Evolutionary conservation across 176 grass and related monocot species (phyloP), one percentile per base, ranked within the genome.

Genomic region (Saccharum spontaneum): DNA sequence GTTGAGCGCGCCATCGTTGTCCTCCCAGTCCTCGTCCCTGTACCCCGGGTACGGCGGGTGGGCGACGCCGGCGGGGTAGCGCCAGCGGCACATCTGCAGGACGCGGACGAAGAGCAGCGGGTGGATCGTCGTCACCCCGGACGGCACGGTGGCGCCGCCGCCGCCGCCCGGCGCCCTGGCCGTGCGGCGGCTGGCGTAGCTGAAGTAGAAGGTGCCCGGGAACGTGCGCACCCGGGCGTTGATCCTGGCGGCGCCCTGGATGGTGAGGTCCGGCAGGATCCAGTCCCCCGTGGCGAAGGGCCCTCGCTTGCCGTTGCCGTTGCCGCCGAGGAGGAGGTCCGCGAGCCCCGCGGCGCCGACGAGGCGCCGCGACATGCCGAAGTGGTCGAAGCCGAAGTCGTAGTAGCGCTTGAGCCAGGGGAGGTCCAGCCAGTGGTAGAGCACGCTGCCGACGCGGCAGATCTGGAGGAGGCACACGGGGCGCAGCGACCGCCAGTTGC

Each of bases 1-100:
- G 71, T 97, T 97, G 10, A 97, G 69, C 12, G 95, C 92, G 14
- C 95, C 95, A 54, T 94, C 95, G 74, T 97, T 97, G 34, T 94
- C 86, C 86, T 89, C 95, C 95, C 95, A 97, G 67, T 97, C 92
- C 48, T 97, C 85, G 69, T 92, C 94, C 71, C 89, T 89, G 77
- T 94, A 97, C 6, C 86, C 92, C 83, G 84, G 78, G 69, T 79
- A 97, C 3, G 92, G 92, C 6, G 73, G 77, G 1, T 0, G 3
- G 3, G 3, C n/a, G 59, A 9, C 61, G 39, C 39, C 59, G 65
- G 22, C 44, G 33, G 86, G 86, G 84, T 81, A 82, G n/a, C 84
- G 83, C 92, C 92, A 97, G 5, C 83, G 66, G 61, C 86, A 76
- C 86, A 97, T 88, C 82, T 97, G 95, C 81, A 94, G 14, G 66